Base-by-base conservation (phyloP, 2,329 filamentous ascomycete species). In the Trichoderma pleuroti region DNA sequence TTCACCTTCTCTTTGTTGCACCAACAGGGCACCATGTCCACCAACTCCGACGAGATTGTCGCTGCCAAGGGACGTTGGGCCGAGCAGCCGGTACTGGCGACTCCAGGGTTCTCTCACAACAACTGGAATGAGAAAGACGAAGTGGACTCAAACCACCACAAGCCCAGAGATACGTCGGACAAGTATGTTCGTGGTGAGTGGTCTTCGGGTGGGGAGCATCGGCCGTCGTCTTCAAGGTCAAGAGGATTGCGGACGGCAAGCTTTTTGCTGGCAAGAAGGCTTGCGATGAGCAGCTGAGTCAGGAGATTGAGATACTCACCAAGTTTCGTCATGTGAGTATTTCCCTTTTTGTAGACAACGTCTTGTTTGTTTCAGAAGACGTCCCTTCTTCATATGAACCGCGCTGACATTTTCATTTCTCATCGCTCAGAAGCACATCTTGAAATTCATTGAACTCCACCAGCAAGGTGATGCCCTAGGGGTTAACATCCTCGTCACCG, bases 241-340 rank as follows among this genome's bases (percentile, higher is more conserved):
- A 71, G 7, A 72, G 77, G 8, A 54, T 72, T 11, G 56, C 59
- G 5, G 78, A 78, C 32, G 74, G 77, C 7, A 49, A 30, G 21
- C 63, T 80, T 1, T 74, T 77, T 57, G 79, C 79, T 1, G 79
- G 76, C 0, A 81, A 81, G 62, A 52, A 72, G 5, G 77, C 76
- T 8, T 30, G 66, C 68, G n/a, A 36, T 67, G 32, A 54, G 46
- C 72, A 78, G 65, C 64, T 80, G 46, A 73, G 72, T 8, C 72
- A 69, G 30, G 79, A 80, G 70, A 76, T 75, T 2, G 30, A 61
- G 0, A 72, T 75, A 8, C 67, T 80, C 30, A 65, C 68, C 10
- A 67, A 66, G 26, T 54, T 77, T 6, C 65, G 69, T 8, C 78
- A 80, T 57, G 79, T 80, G 68, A 71, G 77, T 30, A 10, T 2